Evolutionary conservation across 1,139 yeast genomes (phyloP), one percentile per base, ranked within the genome.

Genomic region (Eremothecium cymbalariae): DNA sequence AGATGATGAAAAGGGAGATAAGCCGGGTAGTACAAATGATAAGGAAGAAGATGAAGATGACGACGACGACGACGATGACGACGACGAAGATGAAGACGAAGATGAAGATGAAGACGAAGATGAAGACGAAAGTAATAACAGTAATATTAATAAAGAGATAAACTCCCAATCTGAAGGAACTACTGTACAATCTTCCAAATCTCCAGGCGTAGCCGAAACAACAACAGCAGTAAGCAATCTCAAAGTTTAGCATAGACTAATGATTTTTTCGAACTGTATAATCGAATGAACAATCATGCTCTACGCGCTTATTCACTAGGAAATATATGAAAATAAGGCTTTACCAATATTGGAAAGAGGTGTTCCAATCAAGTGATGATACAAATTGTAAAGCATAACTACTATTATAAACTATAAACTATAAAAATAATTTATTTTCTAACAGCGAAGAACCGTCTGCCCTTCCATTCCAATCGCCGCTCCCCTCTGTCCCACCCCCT

Each of bases 41-140:
- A 64, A 57, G 9, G 63, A 55, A n/a, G 60, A 59, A 13, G 61
- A 56, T 7, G 62, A 57, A 8, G 70, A 65, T 14, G 68, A 64
- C 12, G 70, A 65, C 16, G 70, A 67, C 12, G 70, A 64, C 9
- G 68, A 63, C 20, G 65, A 64, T 14, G 67, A 62, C 6, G 68
- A 62, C 18, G 68, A 60, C 11, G 67, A 60, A 8, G 67, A 63
- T 16, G 67, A 63, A 18, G 64, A 61, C n/a, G 59, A 59, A 18
- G 60, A 56, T 9, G 67, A 63, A 12, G 65, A 60, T 7, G 62
- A 56, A n/a, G 60, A 52, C n/a, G 63, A 57, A 6, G 64, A 57
- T 16, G 60, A 56, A 4, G 50, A 48, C 12, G 51, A 50, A 3
- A 50, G 48, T 7, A 52, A 50, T 9, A 57, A 51, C 24, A 53